Evolutionary conservation across 2,329 filamentous ascomycete genomes (phyloP).

Genomic region (Scorias spongiosa): DNA sequence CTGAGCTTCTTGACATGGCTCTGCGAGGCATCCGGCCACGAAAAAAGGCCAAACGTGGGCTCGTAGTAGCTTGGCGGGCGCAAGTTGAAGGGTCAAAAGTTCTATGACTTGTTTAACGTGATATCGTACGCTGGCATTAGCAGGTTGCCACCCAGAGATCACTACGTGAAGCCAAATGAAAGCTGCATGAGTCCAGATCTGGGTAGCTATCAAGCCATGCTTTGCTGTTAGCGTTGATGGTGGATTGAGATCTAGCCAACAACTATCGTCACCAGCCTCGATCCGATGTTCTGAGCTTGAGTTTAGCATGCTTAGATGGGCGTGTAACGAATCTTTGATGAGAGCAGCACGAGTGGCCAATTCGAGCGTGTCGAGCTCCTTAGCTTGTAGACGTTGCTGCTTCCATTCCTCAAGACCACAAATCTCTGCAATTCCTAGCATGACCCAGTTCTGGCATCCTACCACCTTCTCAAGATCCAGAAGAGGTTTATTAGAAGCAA

Average conservation of each 20-base stretch:
- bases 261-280: too few relatives aligned
- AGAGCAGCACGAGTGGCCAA: not conserved
- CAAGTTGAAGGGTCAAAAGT: constrained; percentile 4
- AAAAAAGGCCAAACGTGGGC: not conserved
- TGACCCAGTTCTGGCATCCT: constrained; percentile 42
- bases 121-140: constrained; percentile 3
- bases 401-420: constrained; percentile 42
- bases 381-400: constrained; percentile 24
- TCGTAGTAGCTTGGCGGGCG: not conserved
- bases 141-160: not conserved
- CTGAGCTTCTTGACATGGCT: not conserved
- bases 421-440: constrained; percentile 40
- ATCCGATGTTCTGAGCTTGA: not conserved
- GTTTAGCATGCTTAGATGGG: not conserved
- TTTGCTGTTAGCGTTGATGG: too few relatives aligned
- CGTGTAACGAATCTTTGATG: not conserved
- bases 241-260: too few relatives aligned
- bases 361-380: not conserved
- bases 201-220: not conserved
- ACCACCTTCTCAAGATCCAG: constrained; percentile 21
- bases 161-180: not conserved
- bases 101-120: constrained; percentile 8
- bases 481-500: not conserved
- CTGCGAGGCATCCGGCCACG: not conserved
- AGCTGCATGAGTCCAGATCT: not conserved